Evolutionary conservation across 164 flowering plant genomes (phyloP).

Genomic region (Kalanchoe fedtschenkoi): DNA sequence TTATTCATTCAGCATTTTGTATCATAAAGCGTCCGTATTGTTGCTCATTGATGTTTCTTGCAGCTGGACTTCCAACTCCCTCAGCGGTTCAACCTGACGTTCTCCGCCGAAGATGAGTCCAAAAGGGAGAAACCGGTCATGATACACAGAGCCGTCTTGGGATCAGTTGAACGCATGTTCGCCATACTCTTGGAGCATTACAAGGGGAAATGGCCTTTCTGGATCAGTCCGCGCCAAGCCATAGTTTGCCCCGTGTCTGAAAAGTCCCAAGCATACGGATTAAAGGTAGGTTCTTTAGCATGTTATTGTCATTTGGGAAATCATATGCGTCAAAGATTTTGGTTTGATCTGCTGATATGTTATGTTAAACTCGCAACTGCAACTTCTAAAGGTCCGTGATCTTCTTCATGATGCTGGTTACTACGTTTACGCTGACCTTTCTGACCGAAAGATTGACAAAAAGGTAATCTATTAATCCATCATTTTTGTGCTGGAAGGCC

Average conservation of each 20-base stretch:
- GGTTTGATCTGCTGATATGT: neutral
- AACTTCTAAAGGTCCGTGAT: conserved; percentile 1
- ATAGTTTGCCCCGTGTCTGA: conserved; percentile 93
- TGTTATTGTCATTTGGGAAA: neutral
- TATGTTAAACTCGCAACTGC: neutral
- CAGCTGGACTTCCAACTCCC: conserved; percentile 99
- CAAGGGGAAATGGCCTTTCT: conserved; percentile 99
- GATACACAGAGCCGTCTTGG: conserved; percentile 94
- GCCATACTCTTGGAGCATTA: conserved; percentile 94
- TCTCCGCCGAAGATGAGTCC: conserved; percentile 94
- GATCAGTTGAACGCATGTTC: conserved; percentile 97
- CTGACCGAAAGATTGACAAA: conserved; percentile 8
- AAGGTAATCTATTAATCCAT: neutral
- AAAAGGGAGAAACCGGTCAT: conserved; percentile 89
- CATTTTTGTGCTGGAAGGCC: neutral
- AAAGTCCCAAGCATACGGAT: conserved; percentile 73
- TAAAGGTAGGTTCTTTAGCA: conserved; percentile 30
- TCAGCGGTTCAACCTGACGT: conserved; percentile 65
- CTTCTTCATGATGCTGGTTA: conserved; percentile 6
- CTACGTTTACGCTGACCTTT: conserved; percentile 1
- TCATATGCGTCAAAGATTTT: neutral
- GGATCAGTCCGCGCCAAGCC: conserved; percentile 99
- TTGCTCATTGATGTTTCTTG: conserved; percentile 10
- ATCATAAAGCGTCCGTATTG: neutral
- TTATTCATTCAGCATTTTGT: neutral